Percentiles rank a stretch among this genome's conserved stretches.
Conservation (phyloP, 371 early-diverging fungal genomes). For the Mortierella sp. region DNA sequence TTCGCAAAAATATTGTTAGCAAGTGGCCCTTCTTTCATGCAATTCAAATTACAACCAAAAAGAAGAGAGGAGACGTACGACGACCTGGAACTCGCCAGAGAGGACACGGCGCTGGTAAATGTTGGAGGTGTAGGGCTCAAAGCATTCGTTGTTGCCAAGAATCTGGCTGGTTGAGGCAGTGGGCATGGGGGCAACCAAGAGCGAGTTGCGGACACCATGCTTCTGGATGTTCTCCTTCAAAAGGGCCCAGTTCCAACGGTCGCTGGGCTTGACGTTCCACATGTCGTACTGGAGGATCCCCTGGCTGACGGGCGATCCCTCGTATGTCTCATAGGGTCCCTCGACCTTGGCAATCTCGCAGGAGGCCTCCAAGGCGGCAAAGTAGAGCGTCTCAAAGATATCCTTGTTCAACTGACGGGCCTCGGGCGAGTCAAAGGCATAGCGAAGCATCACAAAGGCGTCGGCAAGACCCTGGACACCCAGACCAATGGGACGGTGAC, state of each 20-base stretch:
- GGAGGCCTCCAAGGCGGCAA: constrained; percentile 95
- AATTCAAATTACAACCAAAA: neutral
- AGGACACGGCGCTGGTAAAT: constrained; percentile 98
- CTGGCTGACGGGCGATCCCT: constrained; percentile 92
- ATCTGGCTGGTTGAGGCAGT: constrained; percentile 99
- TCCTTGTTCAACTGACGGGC: constrained; percentile 89
- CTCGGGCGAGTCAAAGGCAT: constrained; percentile 94
- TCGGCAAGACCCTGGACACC: constrained; percentile 99
- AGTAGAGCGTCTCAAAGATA: constrained; percentile 99
- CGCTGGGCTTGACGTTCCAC: constrained; percentile 86
- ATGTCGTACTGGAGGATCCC: constrained; percentile 97
- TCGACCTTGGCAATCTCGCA: constrained; percentile 86
- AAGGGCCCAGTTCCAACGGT: constrained; percentile 91
- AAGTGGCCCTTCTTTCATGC: too few relatives aligned
- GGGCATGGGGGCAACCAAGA: constrained; percentile 98
- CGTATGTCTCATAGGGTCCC: constrained; percentile 94
- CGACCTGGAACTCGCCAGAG: constrained; percentile 99
- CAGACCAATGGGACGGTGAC: constrained; percentile 97
- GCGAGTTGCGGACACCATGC: constrained; percentile 95
- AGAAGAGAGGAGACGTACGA: constrained; percentile 55
- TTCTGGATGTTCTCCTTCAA: constrained; percentile 87
- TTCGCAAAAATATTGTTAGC: neutral
- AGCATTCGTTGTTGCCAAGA: constrained; percentile 98
- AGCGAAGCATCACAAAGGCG: constrained; percentile 93
- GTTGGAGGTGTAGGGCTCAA: constrained; percentile 98